Base-by-base conservation (phyloP, 352 stramenopile species). In the Phytophthora palmivora region DNA sequence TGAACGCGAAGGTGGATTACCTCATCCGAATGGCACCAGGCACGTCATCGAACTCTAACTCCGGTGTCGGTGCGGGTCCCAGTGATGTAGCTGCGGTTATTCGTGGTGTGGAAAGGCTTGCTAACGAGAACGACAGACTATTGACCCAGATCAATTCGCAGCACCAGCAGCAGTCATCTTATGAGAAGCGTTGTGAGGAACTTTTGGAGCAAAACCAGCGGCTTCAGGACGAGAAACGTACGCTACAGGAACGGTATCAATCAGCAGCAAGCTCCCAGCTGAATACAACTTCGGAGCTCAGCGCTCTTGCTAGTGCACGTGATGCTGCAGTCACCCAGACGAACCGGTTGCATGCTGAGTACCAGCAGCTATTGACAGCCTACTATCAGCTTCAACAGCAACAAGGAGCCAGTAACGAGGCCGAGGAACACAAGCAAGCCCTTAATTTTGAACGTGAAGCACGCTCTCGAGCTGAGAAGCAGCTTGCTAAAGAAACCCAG, bases 1-100 rank as follows among this genome's bases (percentile, higher is more conserved):
- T 94, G 11, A 78, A 92, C 45, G 74, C 81, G 6, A 94, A 94
- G 55, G 53, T 94, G 10, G 85, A 94, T 58, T 89, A 92, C 50
- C 63, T 94, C 14, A 92, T 94, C 28, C 85, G 85, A 10, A 89
- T 88, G 61, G 67, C 72, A 0, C 67, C 81, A 4, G 63, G 56
- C 2, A 55, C 51, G 14, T 72, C 58, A 28, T 62, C 57, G 9
- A 74, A 50, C 26, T 53, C 57, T 33, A 28, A 28, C 14, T 60
- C 52, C 6, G 48, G 52, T 16, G 16, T 68, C 12, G 66, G 70
- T 12, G 57, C 66, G 6, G 79, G 77, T 6, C 74, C 67, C 8
- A 84, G 74, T 14, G 82, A 93, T 58, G 84, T 89, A 5, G 52
- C 70, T 36, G 67, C 74, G 7, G 80, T 91, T 11, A 68, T 94